Evolutionary conservation across 352 stramenopile genomes (phyloP).

Genomic region (Phytophthora sansomeana): DNA sequence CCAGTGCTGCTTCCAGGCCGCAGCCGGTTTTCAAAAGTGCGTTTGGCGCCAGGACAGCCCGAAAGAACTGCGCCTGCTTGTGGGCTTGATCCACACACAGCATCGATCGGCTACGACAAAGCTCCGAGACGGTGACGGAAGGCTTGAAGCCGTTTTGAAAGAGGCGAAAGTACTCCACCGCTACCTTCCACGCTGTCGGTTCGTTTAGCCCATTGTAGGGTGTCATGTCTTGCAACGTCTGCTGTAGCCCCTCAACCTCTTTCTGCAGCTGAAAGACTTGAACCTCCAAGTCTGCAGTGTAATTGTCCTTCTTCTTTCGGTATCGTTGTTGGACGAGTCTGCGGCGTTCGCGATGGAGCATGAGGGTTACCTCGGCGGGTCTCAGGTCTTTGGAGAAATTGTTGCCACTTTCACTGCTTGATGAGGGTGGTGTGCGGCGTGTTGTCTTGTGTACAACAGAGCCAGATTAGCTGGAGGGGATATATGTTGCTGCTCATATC

Average conservation of each 20-base stretch:
- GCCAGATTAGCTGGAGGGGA: background rate
- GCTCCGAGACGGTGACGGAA: background rate
- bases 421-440: background rate
- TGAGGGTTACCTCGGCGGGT: background rate
- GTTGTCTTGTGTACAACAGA: background rate
- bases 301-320: background rate
- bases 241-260: background rate
- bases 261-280: background rate
- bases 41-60: background rate
- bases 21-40: background rate
- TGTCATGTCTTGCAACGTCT: background rate
- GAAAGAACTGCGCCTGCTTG: no score
- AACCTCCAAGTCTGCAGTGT: background rate
- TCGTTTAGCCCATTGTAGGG: background rate
- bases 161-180: conserved; percentile 21
- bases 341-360: conserved; percentile 3
- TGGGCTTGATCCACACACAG: background rate
- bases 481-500: background rate
- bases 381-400: background rate
- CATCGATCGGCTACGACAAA: background rate
- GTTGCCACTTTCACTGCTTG: background rate
- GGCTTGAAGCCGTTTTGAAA: conserved; percentile 13
- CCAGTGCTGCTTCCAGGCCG: conserved; percentile 5
- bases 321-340: conserved; percentile 15
- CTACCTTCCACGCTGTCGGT: background rate